phyloP scores from a whole-genome alignment of 257 asterid species.

The Penstemon barbatus region DNA sequence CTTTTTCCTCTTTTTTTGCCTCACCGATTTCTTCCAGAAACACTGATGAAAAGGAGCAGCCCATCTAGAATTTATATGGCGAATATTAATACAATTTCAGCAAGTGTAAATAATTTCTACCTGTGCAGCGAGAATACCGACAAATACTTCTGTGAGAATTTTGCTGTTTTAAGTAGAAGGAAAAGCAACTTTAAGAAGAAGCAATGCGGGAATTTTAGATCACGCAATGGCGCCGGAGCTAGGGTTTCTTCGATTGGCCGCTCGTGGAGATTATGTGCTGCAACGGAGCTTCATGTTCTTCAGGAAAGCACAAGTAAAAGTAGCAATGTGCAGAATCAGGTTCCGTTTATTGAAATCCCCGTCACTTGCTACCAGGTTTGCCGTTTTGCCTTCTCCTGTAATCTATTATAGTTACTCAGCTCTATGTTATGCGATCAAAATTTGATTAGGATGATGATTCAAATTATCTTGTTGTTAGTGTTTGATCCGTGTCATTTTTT shows the following conservation, averaged over 20 bases:
- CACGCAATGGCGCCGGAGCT: conserved; percentile 27
- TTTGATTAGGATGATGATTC: neutral
- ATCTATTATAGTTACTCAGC: neutral
- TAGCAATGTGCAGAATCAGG: conserved; percentile 35
- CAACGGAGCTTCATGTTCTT: conserved; percentile 44
- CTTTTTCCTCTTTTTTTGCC: conserved; percentile 6
- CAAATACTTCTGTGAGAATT: conserved; percentile 25
- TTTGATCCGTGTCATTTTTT: neutral
- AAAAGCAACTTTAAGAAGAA: conserved; percentile 25
- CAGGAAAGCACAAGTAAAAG: conserved; percentile 31
- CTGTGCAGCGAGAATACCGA: conserved; percentile 18
- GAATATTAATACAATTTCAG: conserved; percentile 34
- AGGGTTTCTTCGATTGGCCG: conserved; percentile 40
- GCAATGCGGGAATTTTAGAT: conserved; percentile 30
- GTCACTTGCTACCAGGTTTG: conserved; percentile 91
- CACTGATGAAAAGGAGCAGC: conserved; percentile 33
- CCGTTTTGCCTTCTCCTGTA: neutral
- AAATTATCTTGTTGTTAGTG: neutral
- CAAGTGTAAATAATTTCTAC: conserved; percentile 36
- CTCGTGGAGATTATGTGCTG: conserved; percentile 45
- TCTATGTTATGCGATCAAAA: neutral
- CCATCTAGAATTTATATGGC: conserved; percentile 48
- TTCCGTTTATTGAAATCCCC: conserved; percentile 65
- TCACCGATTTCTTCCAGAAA: neutral
- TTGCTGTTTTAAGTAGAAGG: conserved; percentile 29